Evolutionary conservation across 176 grass and related monocot species (phyloP), one percentile per base, ranked within the genome.

Genomic region (Miscanthus lutarioriparius): DNA sequence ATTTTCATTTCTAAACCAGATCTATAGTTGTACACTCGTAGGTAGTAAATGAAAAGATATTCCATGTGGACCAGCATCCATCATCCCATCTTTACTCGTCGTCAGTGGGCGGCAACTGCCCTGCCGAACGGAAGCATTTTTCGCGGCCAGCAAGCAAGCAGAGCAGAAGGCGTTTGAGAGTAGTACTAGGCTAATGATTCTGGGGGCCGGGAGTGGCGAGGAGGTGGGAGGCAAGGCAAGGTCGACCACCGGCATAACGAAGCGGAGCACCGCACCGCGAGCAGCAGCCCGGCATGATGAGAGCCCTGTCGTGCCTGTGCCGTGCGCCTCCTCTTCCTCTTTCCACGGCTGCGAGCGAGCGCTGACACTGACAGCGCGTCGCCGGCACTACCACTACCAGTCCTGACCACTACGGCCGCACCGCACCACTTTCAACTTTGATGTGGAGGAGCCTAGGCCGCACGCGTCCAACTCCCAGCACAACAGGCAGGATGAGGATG

Each of bases 211-310:
- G 41, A 84, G 68, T 73, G 58, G 43, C 48, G 56, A 56, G 1
- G 67, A 30, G 81, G 68, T 80, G 75, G 87, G 82, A 47, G 87
- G 58, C 81, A 79, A 79, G 15, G 12, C 8, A 61, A 61, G 49
- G 49, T 7, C 47, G 47, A 53, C 49, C 16, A 7, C 49, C 49
- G 49, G 16, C 47, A 3, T 49, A 14, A 49, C 26, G 26, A 14
- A 30, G 7, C 61, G 27, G n/a, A 8, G 64, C 6, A n/a, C 0
- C 67, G 49, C 40, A 36, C 35, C 32, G 32, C 1, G 39, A 40
- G 39, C 39, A 40, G 39, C 39, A 8, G 39, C 14, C 6, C 2
- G 20, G 7, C 53, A 58, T 58, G 53, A 58, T 58, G n/a, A n/a
- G 53, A 58, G 17, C 15, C 15, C 15, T 17, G 38, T n/a, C n/a